Conservation (phyloP, 108 stramenopile genomes). For the Pelagomonas calceolata region DNA sequence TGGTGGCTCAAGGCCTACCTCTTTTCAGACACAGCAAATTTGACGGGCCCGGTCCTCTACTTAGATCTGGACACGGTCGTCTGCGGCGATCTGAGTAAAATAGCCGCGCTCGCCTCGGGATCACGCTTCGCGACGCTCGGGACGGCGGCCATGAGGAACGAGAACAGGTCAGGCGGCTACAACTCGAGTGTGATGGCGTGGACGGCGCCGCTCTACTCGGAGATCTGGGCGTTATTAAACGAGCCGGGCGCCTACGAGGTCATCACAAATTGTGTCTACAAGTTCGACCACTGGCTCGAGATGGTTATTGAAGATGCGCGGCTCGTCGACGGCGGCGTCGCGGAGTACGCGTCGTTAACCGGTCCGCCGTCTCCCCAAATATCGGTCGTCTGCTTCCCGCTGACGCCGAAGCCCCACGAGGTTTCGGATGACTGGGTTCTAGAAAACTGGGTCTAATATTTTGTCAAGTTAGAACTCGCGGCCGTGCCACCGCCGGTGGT, state of each 20-base stretch:
- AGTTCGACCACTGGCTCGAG: conserved; percentile 39
- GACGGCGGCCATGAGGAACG: conserved; percentile 18
- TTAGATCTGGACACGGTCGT: conserved; percentile 34
- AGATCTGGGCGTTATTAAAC: conserved; percentile 12
- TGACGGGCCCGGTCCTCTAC: conserved; percentile 26
- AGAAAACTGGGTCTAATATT: conserved; percentile 8
- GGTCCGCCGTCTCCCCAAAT: conserved; percentile 9
- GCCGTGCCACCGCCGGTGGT: no score
- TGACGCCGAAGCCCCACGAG: conserved; percentile 31
- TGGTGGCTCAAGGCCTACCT: conserved; percentile 38
- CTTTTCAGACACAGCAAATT: conserved; percentile 13
- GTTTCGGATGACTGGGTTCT: conserved; percentile 12
- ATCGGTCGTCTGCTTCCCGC: conserved; percentile 29
- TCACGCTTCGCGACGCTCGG: conserved; percentile 18
- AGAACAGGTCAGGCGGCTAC: conserved; percentile 14
- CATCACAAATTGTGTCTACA: conserved; percentile 20
- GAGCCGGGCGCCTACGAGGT: conserved; percentile 9
- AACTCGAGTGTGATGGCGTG: conserved; percentile 29
- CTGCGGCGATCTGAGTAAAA: conserved; percentile 13
- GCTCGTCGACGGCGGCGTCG: conserved; percentile 22
- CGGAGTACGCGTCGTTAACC: conserved; percentile 17
- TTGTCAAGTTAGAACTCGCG: no score
- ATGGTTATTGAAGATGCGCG: conserved; percentile 16
- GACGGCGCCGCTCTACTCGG: neutral
- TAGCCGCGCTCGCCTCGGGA: conserved; percentile 12